These are phyloP conservation scores for Schizochytrium sp. DNA, from an alignment of 108 stramenopile species.

Conservation along the genomic window DNA sequence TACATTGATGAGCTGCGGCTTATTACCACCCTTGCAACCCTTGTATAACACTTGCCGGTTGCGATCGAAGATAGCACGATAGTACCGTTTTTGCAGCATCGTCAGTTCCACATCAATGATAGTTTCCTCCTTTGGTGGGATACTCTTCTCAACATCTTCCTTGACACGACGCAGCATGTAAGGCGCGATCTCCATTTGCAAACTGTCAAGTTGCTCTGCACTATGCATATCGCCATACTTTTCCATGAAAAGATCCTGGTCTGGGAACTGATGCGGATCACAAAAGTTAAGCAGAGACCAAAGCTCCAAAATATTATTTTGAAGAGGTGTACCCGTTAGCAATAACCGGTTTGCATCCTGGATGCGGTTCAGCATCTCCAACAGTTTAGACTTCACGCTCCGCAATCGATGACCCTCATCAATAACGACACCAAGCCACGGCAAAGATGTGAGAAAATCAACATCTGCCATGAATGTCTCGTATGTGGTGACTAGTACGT, in stretches of 20 bases:
- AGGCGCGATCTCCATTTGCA: slow-evolving; percentile 92
- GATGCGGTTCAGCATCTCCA: slow-evolving; percentile 94
- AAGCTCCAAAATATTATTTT: slow-evolving; percentile 95
- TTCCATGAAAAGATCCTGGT: slow-evolving; percentile 87
- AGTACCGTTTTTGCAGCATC: slow-evolving; percentile 97
- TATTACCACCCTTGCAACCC: slow-evolving; percentile 68
- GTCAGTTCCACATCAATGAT: slow-evolving; percentile 99
- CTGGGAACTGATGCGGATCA: slow-evolving; percentile 90
- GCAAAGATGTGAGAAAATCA: slow-evolving; percentile 81
- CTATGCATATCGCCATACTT: slow-evolving; percentile 91
- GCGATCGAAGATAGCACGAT: slow-evolving; percentile 96
- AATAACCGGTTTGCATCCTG: slow-evolving; percentile 88
- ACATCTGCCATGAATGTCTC: slow-evolving; percentile 93
- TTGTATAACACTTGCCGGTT: slow-evolving; percentile 95
- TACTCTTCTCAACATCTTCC: slow-evolving; percentile 98
- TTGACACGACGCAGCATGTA: slow-evolving; percentile 94
- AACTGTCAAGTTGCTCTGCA: slow-evolving; percentile 87
- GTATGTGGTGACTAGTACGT: slow-evolving; percentile 92
- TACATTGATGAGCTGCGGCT: slow-evolving; percentile 96
- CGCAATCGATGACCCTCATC: slow-evolving; percentile 82
- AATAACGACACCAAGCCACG: slow-evolving; percentile 74
- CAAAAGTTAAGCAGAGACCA: slow-evolving; percentile 98
- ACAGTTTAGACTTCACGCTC: slow-evolving; percentile 90
- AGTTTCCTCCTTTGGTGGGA: slow-evolving; percentile 98
- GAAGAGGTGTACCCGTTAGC: slow-evolving; percentile 99